These are phyloP conservation scores for Westerdykella ornata DNA, from an alignment of 2,329 filamentous ascomycete genomes.

Conservation along the genomic window DNA sequence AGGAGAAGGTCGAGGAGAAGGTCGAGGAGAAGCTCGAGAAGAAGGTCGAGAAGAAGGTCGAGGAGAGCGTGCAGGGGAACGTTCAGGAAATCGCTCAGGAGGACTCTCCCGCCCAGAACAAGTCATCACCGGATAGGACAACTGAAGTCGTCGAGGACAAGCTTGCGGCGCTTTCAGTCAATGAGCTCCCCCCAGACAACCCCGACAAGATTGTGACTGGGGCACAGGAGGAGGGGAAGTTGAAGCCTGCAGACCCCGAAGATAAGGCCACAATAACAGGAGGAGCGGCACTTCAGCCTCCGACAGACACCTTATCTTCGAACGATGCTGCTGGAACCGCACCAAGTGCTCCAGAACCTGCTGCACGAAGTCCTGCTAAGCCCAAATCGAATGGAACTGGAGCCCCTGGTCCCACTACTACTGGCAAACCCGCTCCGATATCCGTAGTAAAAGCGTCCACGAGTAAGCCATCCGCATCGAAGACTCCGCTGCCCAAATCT, in stretches of 20 bases:
- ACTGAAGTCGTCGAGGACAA: constrained; percentile 5
- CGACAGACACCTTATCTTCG: constrained; percentile 5
- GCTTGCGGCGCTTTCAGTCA: constrained; percentile 11
- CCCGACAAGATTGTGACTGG: constrained; percentile 42
- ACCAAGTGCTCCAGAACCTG: constrained; percentile 1
- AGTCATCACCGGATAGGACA: not conserved
- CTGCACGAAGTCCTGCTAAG: constrained; percentile 8
- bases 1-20: constrained; percentile 2
- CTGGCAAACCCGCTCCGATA: constrained; percentile 26
- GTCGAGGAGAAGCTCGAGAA: constrained; percentile 1
- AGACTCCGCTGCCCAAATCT: constrained; percentile 29
- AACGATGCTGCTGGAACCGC: not conserved
- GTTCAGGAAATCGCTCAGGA: constrained; percentile 1
- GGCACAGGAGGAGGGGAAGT: constrained; percentile 37
- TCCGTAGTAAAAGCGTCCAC: constrained; percentile 26
- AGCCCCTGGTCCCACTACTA: constrained; percentile 18
- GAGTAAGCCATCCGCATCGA: constrained; percentile 20
- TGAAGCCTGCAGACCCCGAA: constrained; percentile 39
- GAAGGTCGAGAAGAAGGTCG: constrained; percentile 3
- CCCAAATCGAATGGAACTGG: constrained; percentile 15
- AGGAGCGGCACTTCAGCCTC: constrained; percentile 30
- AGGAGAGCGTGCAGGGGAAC: constrained; percentile 1
- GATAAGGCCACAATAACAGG: constrained; percentile 33
- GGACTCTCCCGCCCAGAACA: not conserved
- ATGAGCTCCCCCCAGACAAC: constrained; percentile 29